Evolutionary conservation across 1,284 basidiomycete genomes (phyloP).

Genomic region (Lignosus rhinocerotis): DNA sequence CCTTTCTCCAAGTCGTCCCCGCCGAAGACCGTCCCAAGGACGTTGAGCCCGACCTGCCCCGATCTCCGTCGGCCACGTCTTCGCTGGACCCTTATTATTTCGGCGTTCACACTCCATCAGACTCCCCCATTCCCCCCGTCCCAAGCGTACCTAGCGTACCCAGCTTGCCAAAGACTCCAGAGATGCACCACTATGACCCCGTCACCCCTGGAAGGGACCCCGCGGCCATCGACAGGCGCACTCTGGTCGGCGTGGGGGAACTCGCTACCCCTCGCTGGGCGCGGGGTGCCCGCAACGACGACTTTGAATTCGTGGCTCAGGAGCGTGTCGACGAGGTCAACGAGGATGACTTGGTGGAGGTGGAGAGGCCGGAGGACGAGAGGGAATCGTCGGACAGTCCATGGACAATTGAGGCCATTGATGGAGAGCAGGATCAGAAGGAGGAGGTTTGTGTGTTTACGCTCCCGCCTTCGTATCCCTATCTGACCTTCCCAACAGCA

Average conservation of each 20-base stretch:
- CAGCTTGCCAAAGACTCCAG: slow-evolving; percentile 41
- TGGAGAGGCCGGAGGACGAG: slow-evolving; percentile 43
- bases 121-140: slow-evolving; percentile 58
- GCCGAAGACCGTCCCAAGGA: slow-evolving; percentile 34
- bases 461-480: not conserved
- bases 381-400: slow-evolving; percentile 63
- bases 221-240: slow-evolving; percentile 82
- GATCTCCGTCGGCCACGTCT: slow-evolving; percentile 69
- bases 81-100: slow-evolving; percentile 86
- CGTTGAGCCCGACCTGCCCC: slow-evolving; percentile 36
- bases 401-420: slow-evolving; percentile 84
- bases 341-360: slow-evolving; percentile 44
- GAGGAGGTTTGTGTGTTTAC: slow-evolving; percentile 52
- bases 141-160: slow-evolving; percentile 35
- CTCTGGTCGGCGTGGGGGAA: slow-evolving; percentile 93
- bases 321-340: slow-evolving; percentile 42
- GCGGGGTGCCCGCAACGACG: slow-evolving; percentile 37
- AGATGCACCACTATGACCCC: slow-evolving; percentile 48
- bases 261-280: slow-evolving; percentile 97
- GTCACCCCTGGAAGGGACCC: slow-evolving; percentile 79
- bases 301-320: slow-evolving; percentile 37
- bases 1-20: slow-evolving; percentile 40
- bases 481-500: slow-evolving; percentile 16
- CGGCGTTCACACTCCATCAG: slow-evolving; percentile 61
- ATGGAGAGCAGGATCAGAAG: slow-evolving; percentile 70